phyloP scores from a whole-genome alignment of 2,329 filamentous ascomycete species.

The Moelleriella libera region DNA sequence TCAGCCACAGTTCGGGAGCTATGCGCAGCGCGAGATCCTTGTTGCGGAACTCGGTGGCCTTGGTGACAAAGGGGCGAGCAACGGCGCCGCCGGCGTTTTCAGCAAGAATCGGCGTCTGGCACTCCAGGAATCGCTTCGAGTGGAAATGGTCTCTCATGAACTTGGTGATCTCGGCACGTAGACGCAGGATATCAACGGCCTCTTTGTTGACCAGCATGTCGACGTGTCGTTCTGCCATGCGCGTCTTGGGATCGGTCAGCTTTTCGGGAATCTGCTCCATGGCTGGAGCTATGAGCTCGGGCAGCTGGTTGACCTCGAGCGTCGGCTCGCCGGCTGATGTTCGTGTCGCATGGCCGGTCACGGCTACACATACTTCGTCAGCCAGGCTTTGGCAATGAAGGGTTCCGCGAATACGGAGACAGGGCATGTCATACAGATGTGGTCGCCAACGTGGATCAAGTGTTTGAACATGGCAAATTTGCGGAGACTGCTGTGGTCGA shows the following conservation, averaged over 20 bases:
- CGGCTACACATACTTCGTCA: conserved; percentile 31
- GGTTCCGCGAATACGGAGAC: conserved; percentile 1
- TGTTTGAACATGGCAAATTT: conserved; percentile 48
- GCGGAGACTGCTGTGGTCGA: conserved; percentile 18
- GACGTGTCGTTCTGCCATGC: conserved; percentile 66
- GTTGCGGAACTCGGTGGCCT: conserved; percentile 60
- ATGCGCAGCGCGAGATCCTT: conserved; percentile 67
- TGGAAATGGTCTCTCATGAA: conserved; percentile 63
- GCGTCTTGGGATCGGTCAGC: conserved; percentile 56
- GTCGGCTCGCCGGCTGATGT: conserved; percentile 66
- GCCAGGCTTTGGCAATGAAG: conserved; percentile 8
- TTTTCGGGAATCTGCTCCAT: conserved; percentile 65
- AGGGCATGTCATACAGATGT: conserved; percentile 50
- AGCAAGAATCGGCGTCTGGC: conserved; percentile 80
- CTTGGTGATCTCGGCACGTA: conserved; percentile 62
- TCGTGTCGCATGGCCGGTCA: conserved; percentile 55
- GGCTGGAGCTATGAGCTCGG: conserved; percentile 60
- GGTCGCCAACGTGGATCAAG: conserved; percentile 66
- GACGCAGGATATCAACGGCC: conserved; percentile 53
- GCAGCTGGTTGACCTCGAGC: conserved; percentile 52
- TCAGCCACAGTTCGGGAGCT: conserved; percentile 90
- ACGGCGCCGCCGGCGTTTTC: conserved; percentile 74
- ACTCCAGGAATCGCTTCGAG: conserved; percentile 62
- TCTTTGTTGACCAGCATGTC: conserved; percentile 68
- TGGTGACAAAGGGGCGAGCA: conserved; percentile 74